A percentile compares a stretch with the other conserved stretches of the same genome.
phyloP scores from a whole-genome alignment of 108 stramenopile species.

The Fragilaria crotonensis region DNA sequence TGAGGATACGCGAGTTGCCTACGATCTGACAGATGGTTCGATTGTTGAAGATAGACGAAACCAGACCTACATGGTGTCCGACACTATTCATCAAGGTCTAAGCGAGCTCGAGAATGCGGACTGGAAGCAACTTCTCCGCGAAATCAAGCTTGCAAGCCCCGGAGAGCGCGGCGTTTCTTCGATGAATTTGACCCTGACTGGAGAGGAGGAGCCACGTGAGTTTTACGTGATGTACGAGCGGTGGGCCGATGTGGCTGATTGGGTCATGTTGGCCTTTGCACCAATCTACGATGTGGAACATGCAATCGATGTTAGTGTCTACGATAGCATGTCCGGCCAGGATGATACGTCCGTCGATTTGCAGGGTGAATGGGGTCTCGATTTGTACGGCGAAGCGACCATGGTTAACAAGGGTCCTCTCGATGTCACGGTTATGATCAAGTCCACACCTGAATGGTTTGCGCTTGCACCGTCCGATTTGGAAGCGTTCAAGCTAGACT shows the following conservation, averaged over 20 bases:
- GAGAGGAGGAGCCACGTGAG: slow-evolving; percentile 1
- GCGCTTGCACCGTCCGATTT: neutral
- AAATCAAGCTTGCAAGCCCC: neutral
- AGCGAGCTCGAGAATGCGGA: slow-evolving; percentile 17
- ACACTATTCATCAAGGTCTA: slow-evolving; percentile 16
- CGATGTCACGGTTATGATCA: neutral
- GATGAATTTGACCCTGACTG: slow-evolving; percentile 12
- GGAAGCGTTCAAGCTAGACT: neutral
- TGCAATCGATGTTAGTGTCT: slow-evolving; percentile 9
- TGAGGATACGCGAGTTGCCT: slow-evolving; percentile 9
- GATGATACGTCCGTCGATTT: neutral
- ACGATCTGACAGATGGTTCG: slow-evolving; percentile 8
- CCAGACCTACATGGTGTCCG: slow-evolving; percentile 20
- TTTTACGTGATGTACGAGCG: slow-evolving; percentile 22
- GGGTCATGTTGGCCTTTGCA: slow-evolving; percentile 14
- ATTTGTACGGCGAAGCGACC: neutral
- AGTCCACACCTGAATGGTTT: neutral
- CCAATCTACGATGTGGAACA: slow-evolving; percentile 6
- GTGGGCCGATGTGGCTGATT: slow-evolving; percentile 18
- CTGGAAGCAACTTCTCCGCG: slow-evolving; percentile 1
- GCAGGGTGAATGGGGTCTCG: neutral
- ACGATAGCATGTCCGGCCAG: neutral
- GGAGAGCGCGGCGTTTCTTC: slow-evolving; percentile 10
- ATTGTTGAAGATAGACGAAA: slow-evolving; percentile 19
- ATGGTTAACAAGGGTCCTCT: neutral